These are phyloP conservation scores for Aquilaria yunnanensis DNA, from an alignment of 345 rosid genomes.

Conservation along the genomic window DNA sequence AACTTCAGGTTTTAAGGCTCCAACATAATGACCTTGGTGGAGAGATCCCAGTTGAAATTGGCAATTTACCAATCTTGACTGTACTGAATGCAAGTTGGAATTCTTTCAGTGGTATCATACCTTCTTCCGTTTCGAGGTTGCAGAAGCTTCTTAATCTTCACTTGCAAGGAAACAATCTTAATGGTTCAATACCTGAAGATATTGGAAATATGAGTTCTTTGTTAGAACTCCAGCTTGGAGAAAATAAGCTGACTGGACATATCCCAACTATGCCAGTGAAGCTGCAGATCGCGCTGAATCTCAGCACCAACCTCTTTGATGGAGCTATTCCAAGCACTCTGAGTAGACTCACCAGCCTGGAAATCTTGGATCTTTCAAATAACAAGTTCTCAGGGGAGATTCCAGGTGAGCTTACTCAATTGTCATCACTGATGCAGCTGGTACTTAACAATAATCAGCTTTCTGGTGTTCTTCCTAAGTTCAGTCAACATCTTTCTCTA, in stretches of 20 bases:
- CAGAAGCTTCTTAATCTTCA: slow-evolving; percentile 27
- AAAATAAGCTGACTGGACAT: slow-evolving; percentile 43
- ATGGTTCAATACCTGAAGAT: slow-evolving; percentile 45
- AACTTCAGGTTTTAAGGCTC: slow-evolving; percentile 55
- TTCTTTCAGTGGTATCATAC: slow-evolving; percentile 49
- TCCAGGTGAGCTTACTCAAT: slow-evolving; percentile 20
- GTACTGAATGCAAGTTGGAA: slow-evolving; percentile 52
- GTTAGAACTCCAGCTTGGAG: slow-evolving; percentile 72
- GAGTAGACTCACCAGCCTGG: slow-evolving; percentile 30
- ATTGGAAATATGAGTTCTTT: slow-evolving; percentile 27
- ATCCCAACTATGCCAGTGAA: slow-evolving; percentile 53
- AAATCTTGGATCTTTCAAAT: slow-evolving; percentile 74
- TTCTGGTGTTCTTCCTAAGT: slow-evolving; percentile 36
- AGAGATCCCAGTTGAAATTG: slow-evolving; percentile 38
- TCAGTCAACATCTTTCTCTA: slow-evolving; percentile 20
- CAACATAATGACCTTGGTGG: slow-evolving; percentile 46
- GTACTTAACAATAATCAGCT: slow-evolving; percentile 59
- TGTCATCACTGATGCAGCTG: slow-evolving; percentile 40
- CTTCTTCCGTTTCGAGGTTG: slow-evolving; percentile 44
- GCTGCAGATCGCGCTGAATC: slow-evolving; percentile 68
- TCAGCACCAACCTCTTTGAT: slow-evolving; percentile 53
- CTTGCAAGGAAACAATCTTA: slow-evolving; percentile 51
- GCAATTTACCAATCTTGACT: slow-evolving; percentile 20
- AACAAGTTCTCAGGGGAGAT: slow-evolving; percentile 46
- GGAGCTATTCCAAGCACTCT: slow-evolving; percentile 44